Conservation (phyloP, 1,284 basidiomycete genomes). For the Ustilago xerochloae region DNA sequence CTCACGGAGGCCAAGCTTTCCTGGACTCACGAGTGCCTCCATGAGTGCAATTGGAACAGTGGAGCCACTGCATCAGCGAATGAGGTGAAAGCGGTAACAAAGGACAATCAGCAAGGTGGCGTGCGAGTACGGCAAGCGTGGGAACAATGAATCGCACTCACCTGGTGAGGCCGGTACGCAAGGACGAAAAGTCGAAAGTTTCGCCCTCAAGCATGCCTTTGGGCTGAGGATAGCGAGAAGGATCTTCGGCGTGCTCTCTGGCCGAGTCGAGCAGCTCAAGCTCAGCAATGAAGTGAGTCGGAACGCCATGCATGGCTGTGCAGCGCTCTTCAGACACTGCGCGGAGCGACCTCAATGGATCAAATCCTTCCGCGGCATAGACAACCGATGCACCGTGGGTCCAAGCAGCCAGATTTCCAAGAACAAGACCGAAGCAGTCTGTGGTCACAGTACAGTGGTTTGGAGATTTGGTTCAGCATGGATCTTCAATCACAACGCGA, state of each 20-base stretch:
- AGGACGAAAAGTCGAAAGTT: slow-evolving; percentile 37
- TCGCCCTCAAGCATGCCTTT: slow-evolving; percentile 41
- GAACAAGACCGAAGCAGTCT: slow-evolving; percentile 83
- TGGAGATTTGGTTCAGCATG: neutral
- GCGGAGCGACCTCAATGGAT: slow-evolving; percentile 76
- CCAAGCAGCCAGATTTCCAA: slow-evolving; percentile 85
- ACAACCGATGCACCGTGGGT: slow-evolving; percentile 79
- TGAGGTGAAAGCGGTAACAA: neutral
- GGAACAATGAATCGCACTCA: slow-evolving; percentile 6
- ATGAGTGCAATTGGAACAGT: slow-evolving; percentile 79
- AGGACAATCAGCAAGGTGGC: neutral
- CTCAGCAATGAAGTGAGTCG: slow-evolving; percentile 78
- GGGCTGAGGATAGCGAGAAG: slow-evolving; percentile 14
- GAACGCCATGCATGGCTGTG: slow-evolving; percentile 83
- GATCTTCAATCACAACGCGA: too few relatives aligned
- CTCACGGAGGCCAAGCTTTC: slow-evolving; percentile 72
- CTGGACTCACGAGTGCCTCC: slow-evolving; percentile 71
- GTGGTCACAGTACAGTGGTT: too few relatives aligned
- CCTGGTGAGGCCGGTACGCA: slow-evolving; percentile 79
- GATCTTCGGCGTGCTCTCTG: slow-evolving; percentile 50
- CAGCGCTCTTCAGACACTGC: slow-evolving; percentile 77
- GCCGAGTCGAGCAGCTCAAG: slow-evolving; percentile 75
- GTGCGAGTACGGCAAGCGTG: neutral
- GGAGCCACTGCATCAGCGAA: slow-evolving; percentile 73
- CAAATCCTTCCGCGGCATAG: slow-evolving; percentile 77